Conservation (phyloP, 1,284 basidiomycete genomes). For the Boletellus deceptivus region DNA sequence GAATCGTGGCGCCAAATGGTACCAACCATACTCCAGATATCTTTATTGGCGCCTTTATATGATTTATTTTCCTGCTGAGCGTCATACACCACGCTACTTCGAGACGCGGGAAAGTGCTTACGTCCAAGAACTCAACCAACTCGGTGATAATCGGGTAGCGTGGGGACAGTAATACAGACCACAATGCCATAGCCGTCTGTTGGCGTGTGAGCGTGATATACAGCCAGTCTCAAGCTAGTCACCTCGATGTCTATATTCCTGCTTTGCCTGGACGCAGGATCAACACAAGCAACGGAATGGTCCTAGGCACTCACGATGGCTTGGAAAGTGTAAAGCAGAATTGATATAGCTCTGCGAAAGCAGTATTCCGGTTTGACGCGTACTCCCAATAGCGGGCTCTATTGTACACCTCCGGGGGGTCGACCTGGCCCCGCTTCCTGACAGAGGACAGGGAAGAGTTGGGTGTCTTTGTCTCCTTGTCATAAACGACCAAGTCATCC, state of each 20-base stretch:
- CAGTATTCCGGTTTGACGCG: slow-evolving; percentile 45
- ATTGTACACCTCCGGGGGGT: slow-evolving; percentile 52
- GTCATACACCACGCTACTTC: slow-evolving; percentile 6
- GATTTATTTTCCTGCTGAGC: slow-evolving; percentile 51
- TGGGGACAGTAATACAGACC: slow-evolving; percentile 66
- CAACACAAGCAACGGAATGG: background rate
- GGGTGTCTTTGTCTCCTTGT: slow-evolving; percentile 38
- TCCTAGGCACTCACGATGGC: slow-evolving; percentile 48
- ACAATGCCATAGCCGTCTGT: slow-evolving; percentile 68
- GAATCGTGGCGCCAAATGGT: background rate
- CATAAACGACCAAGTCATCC: slow-evolving; percentile 56
- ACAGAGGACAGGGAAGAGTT: slow-evolving; percentile 22
- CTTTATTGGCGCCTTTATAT: slow-evolving; percentile 76
- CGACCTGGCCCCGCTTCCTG: slow-evolving; percentile 33
- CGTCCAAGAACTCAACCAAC: slow-evolving; percentile 61
- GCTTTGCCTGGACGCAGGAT: slow-evolving; percentile 46
- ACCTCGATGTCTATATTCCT: slow-evolving; percentile 81
- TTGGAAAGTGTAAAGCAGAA: slow-evolving; percentile 73
- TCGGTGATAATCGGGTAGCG: slow-evolving; percentile 63
- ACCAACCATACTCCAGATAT: slow-evolving; percentile 81
- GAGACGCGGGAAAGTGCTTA: slow-evolving; percentile 34
- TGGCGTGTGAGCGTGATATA: slow-evolving; percentile 11
- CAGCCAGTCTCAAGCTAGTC: slow-evolving; percentile 13
- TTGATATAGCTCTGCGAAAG: slow-evolving; percentile 62
- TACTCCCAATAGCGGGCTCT: slow-evolving; percentile 50